Conservation (phyloP, 345 rosid species). For the Eucalyptus marginata region DNA sequence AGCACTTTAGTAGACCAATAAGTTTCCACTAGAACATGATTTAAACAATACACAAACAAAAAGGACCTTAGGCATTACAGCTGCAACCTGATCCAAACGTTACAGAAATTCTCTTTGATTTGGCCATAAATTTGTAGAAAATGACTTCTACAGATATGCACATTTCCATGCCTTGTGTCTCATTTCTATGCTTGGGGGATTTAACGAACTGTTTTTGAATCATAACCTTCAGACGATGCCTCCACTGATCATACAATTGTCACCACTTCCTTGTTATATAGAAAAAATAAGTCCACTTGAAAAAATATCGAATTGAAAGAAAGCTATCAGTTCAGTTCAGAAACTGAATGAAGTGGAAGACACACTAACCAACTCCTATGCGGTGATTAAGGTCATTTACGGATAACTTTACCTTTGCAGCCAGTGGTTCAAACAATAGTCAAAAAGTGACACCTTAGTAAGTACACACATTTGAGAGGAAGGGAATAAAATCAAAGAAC, state of each 20-base stretch:
- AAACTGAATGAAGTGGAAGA: neutral
- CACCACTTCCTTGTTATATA: neutral
- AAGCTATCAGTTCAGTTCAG: neutral
- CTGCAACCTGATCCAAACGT: neutral
- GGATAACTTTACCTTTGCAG: neutral
- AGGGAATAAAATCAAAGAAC: neutral
- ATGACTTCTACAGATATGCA: neutral
- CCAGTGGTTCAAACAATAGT: neutral
- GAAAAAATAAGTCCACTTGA: neutral
- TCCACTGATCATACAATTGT: neutral
- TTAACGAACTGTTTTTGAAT: neutral
- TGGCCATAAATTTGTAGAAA: neutral
- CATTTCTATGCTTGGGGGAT: neutral
- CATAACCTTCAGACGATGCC: neutral
- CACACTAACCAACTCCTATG: neutral
- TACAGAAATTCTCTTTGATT: neutral
- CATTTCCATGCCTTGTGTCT: neutral
- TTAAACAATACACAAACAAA: neutral
- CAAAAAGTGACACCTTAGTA: neutral
- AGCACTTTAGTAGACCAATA: neutral
- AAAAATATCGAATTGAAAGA: neutral
- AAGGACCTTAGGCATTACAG: neutral
- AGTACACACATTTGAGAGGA: neutral
- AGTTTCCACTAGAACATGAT: neutral
- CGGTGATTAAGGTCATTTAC: neutral